Evolutionary conservation across 2,329 filamentous ascomycete genomes (phyloP), one percentile per base, ranked within the genome.

Genomic region (Madurella mycetomatis): DNA sequence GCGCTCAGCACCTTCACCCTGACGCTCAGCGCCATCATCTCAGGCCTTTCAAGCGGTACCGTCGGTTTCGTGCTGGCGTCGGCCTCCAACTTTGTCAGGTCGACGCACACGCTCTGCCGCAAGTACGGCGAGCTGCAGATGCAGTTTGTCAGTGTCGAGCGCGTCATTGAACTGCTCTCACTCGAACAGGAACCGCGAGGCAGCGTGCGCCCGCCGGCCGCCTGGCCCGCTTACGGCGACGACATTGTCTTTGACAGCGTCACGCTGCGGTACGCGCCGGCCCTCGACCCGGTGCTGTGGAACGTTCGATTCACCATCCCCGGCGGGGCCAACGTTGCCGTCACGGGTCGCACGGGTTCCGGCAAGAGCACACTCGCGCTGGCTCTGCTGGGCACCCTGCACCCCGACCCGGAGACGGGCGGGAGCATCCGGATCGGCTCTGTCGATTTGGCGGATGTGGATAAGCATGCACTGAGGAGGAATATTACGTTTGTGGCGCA

Each of bases 81-180:
- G 0, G 87, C 88, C 0, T 78, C 80, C 5, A 82, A 80, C 55
- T 87, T 89, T 59, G 88, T 92, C 16, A 70, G 74, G 9, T 79
- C 84, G 8, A 92, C 88, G 0, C 88, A 92, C 64, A 73, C 76
- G 1, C 79, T 95, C 0, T 96, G 91, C 69, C 83, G 84, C 56
- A 81, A 84, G 54, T 95, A 95, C 64, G 91, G 91, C 2, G 83
- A 88, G 65, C 77, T 96, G 1, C 90, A 96, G 67, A 91, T 96
- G 81, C 87, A 95, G 66, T 95, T 95, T 61, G 90, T 95, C 0
- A 92, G 88, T 0, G 88, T 96, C 0, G 91, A 96, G 70, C 83
- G 91, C 41, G 86, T 96, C 0, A 84, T 94, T 9, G 89, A 94
- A 68, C 78, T 96, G 0, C 77, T 94, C 1, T 82, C 88, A 55